Base-by-base conservation (phyloP, 169 alveolate species). In the Neospora caninum region DNA sequence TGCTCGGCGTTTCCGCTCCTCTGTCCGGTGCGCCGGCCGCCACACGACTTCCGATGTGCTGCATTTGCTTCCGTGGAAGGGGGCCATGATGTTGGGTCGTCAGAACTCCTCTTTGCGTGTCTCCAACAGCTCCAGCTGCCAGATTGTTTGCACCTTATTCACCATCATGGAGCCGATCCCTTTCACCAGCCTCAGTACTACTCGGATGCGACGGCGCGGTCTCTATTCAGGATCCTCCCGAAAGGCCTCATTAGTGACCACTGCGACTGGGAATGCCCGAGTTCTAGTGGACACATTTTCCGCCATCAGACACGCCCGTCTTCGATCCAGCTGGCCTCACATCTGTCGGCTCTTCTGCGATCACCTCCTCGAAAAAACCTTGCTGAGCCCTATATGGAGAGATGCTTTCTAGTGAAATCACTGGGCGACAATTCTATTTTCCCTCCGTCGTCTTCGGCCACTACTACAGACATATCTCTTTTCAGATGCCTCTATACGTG, bases 81-180 rank as follows among this genome's bases (percentile, higher is more conserved):
- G 13, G 9, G 45, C 45, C 31, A 9, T 10, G 22, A 16, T 2
- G 49, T n/a, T 18, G 22, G 86, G 0, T 38, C 89, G 89, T 82
- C 89, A 29, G 67, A 41, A 16, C 69, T 41, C 36, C 64, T 82
- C 6, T 36, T 22, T 43, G 22, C 41, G 25, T 82, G 43, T 20
- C 38, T 82, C 38, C 89, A 82, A 29, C 89, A 43, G 89, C 89
- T 82, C 89, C 18, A 39, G 10, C 29, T 82, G 64, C 43, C 41
- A 22, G 41, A 31, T 10, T 39, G 38, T 43, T 34, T 82, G 42
- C 67, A 82, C 36, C 67, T 82, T 27, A 64, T 82, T 31, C 54
- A 16, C 31, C 67, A 82, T 67, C 67, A 42, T 42, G 89, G 89
- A 82, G 89, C 89, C 0, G 89, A 82, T 31, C 89, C 89, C 27